Evolutionary conservation across 169 alveolate genomes (phyloP).

Genomic region (Neospora caninum): DNA sequence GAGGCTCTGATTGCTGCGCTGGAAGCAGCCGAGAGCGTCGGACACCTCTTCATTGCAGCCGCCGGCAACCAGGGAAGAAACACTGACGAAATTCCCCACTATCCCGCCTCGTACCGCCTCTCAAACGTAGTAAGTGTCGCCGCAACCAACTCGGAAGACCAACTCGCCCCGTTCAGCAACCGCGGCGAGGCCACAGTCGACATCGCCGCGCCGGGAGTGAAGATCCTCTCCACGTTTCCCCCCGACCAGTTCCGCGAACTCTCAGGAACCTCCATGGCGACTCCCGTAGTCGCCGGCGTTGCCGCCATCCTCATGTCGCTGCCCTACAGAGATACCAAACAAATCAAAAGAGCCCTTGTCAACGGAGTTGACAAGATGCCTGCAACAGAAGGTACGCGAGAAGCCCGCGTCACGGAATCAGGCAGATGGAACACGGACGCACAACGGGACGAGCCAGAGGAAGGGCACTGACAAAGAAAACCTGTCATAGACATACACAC

Average conservation of each 20-base stretch:
- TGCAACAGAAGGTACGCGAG: constrained; percentile 10
- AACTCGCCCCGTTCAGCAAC: constrained; percentile 73
- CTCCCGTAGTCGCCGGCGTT: constrained; percentile 76
- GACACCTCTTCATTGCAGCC: constrained; percentile 77
- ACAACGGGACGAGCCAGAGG: neutral
- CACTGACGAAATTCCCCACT: constrained; percentile 75
- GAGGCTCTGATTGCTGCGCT: constrained; percentile 72
- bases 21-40: constrained; percentile 71
- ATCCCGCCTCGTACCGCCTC: constrained; percentile 71
- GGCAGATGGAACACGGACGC: neutral
- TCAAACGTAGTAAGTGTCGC: constrained; percentile 69
- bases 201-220: constrained; percentile 78
- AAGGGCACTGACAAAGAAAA: neutral
- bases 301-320: constrained; percentile 42
- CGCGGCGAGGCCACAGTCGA: constrained; percentile 73
- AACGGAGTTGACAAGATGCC: constrained; percentile 34
- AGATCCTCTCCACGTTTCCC: constrained; percentile 72
- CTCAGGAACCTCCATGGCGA: constrained; percentile 78
- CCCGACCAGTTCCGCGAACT: constrained; percentile 56
- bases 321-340: neutral
- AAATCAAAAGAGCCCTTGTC: constrained; percentile 16
- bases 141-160: constrained; percentile 69
- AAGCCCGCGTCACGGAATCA: neutral
- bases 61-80: constrained; percentile 77
- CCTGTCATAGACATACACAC: neutral